Base-by-base conservation (phyloP, 345 rosid species). In the Euphorbia lathyris region DNA sequence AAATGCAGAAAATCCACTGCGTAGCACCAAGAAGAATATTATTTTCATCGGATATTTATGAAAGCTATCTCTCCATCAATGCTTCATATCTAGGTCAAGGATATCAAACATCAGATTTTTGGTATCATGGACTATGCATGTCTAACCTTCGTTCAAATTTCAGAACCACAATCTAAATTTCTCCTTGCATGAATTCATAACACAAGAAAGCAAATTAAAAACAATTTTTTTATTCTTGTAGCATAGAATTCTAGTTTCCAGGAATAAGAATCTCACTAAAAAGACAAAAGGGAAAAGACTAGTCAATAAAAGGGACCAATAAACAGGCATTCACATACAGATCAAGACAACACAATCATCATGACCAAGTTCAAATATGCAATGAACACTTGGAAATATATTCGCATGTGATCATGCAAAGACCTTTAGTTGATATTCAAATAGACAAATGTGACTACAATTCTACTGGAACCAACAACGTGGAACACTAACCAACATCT, bases 401-500 rank as follows among this genome's bases (percentile, higher is more conserved):
- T 58, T 30, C 16, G 63, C 40, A 29, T 9, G 17, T 14, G 38
- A 9, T 47, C 57, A 29, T 34, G 36, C 14, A 13, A 22, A 14
- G 52, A 36, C 27, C 50, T 13, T 27, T 17, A 27, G 32, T 2
- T 27, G 20, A 11, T 4, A 69, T 58, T 61, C 48, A 68, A 12
- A 50, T 8, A 53, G 16, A 45, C 36, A 62, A 30, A 76, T 71
- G 56, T 7, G 27, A 42, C 26, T 26, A 50, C 40, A 19, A 22
- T 8, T 27, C 42, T 52, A 71, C 65, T 34, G 56, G 64, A 66
- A 14, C 38, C 25, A 60, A 32, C 73, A 56, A 19, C 43, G 68
- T 9, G 22, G 26, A 58, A 48, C 70, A 88, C 92, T 70, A 76
- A 95, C 99, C 97, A 95, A 82, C 99, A 95, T 90, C 72, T 88